These are phyloP conservation scores for Diddensiella santjacobensis DNA, from an alignment of 805 yeast species.

Conservation along the genomic window DNA sequence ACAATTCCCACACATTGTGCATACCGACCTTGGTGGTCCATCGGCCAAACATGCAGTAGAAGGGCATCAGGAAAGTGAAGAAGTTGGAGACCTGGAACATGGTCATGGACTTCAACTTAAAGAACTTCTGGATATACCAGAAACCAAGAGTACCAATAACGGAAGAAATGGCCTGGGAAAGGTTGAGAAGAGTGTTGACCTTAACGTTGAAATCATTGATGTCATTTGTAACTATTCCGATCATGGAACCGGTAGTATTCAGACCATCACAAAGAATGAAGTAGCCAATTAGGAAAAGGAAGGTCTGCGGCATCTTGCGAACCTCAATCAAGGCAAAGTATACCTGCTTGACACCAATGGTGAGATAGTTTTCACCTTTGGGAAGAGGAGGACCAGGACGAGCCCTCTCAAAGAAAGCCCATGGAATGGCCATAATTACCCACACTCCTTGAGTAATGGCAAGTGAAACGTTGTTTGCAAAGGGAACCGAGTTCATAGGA, in stretches of 20 bases:
- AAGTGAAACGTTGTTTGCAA: constrained; percentile 14
- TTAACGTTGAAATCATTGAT: constrained; percentile 16
- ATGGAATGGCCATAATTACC: constrained; percentile 18
- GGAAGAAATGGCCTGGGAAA: constrained; percentile 15
- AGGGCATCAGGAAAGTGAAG: constrained; percentile 17
- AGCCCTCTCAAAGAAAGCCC: constrained; percentile 14
- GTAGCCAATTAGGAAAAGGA: constrained; percentile 13
- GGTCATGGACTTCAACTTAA: constrained; percentile 15
- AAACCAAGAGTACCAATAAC: constrained; percentile 13
- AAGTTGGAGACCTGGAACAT: constrained; percentile 19
- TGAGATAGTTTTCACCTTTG: constrained; percentile 10
- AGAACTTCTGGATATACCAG: constrained; percentile 17
- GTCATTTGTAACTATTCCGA: constrained; percentile 17
- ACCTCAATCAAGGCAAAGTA: constrained; percentile 13
- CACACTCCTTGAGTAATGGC: constrained; percentile 17
- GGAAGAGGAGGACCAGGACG: constrained; percentile 16
- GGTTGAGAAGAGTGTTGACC: constrained; percentile 14
- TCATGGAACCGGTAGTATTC: constrained; percentile 17
- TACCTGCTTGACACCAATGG: constrained; percentile 17
- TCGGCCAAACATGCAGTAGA: constrained; percentile 19
- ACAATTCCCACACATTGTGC: constrained; percentile 20
- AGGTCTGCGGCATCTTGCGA: constrained; percentile 16
- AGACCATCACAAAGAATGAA: constrained; percentile 18
- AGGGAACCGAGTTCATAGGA: constrained; percentile 11
- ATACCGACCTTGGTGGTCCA: constrained; percentile 17